A percentile compares a stretch with the other conserved stretches of the same genome.
phyloP scores from a whole-genome alignment of 192 early-diverging fungal species.

The Haplosporangium gracile region DNA sequence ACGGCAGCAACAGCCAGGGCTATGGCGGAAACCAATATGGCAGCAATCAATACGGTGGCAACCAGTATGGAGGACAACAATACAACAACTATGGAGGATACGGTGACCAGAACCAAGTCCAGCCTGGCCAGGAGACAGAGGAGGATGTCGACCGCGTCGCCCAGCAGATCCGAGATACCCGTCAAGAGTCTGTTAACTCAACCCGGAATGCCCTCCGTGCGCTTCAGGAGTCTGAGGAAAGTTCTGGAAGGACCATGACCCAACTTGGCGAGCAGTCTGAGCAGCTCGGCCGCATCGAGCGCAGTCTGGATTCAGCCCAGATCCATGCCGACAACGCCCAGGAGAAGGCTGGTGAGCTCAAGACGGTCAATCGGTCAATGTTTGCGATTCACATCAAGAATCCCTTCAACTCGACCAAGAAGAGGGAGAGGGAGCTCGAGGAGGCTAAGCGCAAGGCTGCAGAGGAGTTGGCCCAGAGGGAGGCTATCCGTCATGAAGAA shows the following conservation, averaged over 20 bases:
- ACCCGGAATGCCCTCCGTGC: constrained; percentile 74
- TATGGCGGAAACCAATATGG: constrained; percentile 14
- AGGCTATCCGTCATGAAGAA: constrained; percentile 67
- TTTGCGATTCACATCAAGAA: constrained; percentile 78
- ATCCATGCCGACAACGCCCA: constrained; percentile 69
- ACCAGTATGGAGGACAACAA: constrained; percentile 19
- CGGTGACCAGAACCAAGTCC: constrained; percentile 38
- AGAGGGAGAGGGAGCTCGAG: constrained; percentile 69
- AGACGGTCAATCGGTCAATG: constrained; percentile 80
- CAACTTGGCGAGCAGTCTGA: constrained; percentile 76
- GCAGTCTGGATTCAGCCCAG: constrained; percentile 74
- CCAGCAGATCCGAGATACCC: constrained; percentile 70
- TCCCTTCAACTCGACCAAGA: constrained; percentile 75
- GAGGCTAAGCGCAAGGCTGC: constrained; percentile 63
- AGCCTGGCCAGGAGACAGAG: constrained; percentile 69
- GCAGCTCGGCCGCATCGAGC: constrained; percentile 65
- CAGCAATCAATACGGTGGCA: constrained; percentile 18
- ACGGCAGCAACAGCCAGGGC: constrained; percentile 12
- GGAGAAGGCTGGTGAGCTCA: constrained; percentile 67
- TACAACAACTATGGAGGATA: constrained; percentile 44
- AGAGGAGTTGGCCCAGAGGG: constrained; percentile 63
- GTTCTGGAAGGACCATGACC: constrained; percentile 70
- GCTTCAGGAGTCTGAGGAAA: constrained; percentile 71
- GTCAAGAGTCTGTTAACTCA: constrained; percentile 76
- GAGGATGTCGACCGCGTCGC: constrained; percentile 73